Base-by-base conservation (phyloP, 805 yeast species). In the Tetrapisispora arboricola region DNA sequence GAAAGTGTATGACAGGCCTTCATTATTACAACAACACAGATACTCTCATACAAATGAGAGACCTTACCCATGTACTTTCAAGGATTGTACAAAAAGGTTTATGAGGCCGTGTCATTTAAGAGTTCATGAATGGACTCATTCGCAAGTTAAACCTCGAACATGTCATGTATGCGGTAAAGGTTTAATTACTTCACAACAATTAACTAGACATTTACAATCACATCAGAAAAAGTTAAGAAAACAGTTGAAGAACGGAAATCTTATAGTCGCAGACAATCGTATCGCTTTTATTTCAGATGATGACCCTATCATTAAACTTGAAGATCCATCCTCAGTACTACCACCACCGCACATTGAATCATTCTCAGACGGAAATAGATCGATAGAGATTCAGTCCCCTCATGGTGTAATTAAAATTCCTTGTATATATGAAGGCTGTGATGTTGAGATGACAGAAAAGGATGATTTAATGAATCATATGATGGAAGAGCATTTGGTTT, bases 21-120 rank as follows among this genome's bases (percentile, higher is more conserved):
- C 78, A 2, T 57, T 77, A 11, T 59, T 78, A 36, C 74, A 71
- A 45, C 82, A 80, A 51, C 96, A 87, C 60, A 64, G 70, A 57
- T 70, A 87, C 49, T 69, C 87, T 1, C 96, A 87, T 59, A 75
- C 86, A 4, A 74, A 76, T 47, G 90, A 83, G 47, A 71, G 94
- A 44, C 95, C 95, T 0, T 87, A 73, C 54, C 60, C 58, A 28
- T 84, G 96, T 59, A 62, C 66, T 6, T 66, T 65, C 13, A 57
- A 62, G 6, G 70, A 62, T 13, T 85, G 95, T 62, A 70, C 66
- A 2, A 78, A 79, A 46, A 58, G 76, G 27, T 85, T 85, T 55
- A 71, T 78, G 28, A 69, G 95, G 48, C 79, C 79, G 43, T 88
- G 87, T 48, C 94, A 87, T 63, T 67, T 87, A 40, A 71, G 78